These are phyloP conservation scores for Calonectria leucothoes DNA, from an alignment of 2,329 filamentous ascomycete species.

Conservation along the genomic window DNA sequence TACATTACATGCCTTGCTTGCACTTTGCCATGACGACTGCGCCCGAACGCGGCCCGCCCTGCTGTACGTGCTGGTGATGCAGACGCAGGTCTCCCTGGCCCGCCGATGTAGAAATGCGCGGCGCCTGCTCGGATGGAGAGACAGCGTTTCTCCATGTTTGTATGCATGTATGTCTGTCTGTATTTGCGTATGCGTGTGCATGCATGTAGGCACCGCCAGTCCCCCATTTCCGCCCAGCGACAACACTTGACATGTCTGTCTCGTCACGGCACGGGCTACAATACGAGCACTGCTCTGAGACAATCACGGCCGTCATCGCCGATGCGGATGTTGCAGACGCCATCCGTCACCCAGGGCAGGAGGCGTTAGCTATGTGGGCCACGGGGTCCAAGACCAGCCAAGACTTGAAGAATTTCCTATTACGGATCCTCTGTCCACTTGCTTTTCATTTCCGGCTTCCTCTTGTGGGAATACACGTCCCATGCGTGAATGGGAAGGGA, in stretches of 20 bases:
- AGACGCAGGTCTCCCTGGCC: background rate
- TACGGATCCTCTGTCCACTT: background rate
- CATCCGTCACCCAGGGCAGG: background rate
- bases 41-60: background rate
- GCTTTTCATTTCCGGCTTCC: background rate
- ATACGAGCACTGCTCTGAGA: background rate
- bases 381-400: background rate
- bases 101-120: background rate
- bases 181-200: background rate
- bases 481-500: background rate
- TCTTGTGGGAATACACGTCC: background rate
- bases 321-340: background rate
- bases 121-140: background rate
- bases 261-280: background rate
- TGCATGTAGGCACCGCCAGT: background rate
- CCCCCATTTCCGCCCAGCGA: background rate
- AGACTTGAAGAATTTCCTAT: background rate
- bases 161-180: background rate
- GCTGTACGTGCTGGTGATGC: background rate
- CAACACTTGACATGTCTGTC: conserved; percentile 4
- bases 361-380: background rate
- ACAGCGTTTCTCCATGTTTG: no score
- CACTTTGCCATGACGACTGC: background rate
- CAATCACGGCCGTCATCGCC: background rate
- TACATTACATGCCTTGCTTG: background rate